Percentiles rank a stretch among this genome's conserved stretches.
phyloP scores from a whole-genome alignment of 1,284 basidiomycete genomes.

The Moesziomyces parantarcticus region DNA sequence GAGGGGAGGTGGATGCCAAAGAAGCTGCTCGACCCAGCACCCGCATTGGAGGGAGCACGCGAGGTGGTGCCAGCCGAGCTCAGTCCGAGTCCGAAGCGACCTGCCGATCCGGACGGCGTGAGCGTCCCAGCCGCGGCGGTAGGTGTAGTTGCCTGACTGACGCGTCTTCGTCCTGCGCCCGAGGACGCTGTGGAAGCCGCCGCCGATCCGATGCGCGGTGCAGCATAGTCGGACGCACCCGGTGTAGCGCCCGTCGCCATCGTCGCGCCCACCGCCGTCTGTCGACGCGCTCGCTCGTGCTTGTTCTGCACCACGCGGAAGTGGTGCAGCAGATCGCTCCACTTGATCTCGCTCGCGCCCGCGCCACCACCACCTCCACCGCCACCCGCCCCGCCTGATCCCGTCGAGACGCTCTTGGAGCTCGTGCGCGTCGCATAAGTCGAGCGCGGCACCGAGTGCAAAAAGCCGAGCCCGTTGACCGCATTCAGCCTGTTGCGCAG shows the following conservation, averaged over 20 bases:
- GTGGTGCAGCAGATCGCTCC: slow-evolving; percentile 63
- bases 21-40: slow-evolving; percentile 31
- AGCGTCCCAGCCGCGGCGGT: neutral
- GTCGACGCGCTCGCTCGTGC: slow-evolving; percentile 58
- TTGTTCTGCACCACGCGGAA: slow-evolving; percentile 62
- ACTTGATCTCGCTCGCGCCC: slow-evolving; percentile 52
- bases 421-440: slow-evolving; percentile 14
- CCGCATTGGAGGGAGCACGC: slow-evolving; percentile 5
- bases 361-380: slow-evolving; percentile 13
- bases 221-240: slow-evolving; percentile 26
- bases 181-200: slow-evolving; percentile 8
- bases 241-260: slow-evolving; percentile 8
- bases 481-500: slow-evolving; percentile 92
- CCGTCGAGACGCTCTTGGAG: slow-evolving; percentile 8
- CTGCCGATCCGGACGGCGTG: slow-evolving; percentile 13
- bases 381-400: slow-evolving; percentile 2
- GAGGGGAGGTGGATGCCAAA: slow-evolving; percentile 46
- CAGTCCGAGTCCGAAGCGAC: slow-evolving; percentile 30
- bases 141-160: slow-evolving; percentile 28
- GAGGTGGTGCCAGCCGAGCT: slow-evolving; percentile 3
- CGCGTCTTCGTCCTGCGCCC: slow-evolving; percentile 17
- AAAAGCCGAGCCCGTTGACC: slow-evolving; percentile 91
- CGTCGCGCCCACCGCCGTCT: slow-evolving; percentile 18
- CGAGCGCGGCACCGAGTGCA: slow-evolving; percentile 82
- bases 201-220: slow-evolving; percentile 14